Evolutionary conservation across 768 basidiomycete genomes (phyloP), one percentile per base, ranked within the genome.

Genomic region (Phallus indusiatus): DNA sequence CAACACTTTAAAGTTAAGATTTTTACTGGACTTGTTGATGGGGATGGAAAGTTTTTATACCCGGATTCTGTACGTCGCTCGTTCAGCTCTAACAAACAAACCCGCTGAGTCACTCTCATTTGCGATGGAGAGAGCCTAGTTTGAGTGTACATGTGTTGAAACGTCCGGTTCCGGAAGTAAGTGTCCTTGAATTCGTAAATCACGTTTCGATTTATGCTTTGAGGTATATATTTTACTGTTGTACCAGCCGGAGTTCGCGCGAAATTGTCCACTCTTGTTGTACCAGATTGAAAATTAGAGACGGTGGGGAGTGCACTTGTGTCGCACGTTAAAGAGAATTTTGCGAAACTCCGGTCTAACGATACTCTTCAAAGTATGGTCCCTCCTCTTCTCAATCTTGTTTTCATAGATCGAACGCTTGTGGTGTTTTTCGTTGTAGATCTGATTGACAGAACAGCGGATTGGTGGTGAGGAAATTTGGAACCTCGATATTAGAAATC

Each of bases 391-490:
- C 28, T 18, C 33, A 11, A 49, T 17, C 9, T 28, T 56, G 11
- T 10, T 47, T 22, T n/a, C n/a, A n/a, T n/a, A n/a, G 28, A 2
- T 2, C 35, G 46, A 48, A 2, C 9, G 42, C 36, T 37, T 16
- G 16, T 37, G 8, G 16, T 8, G 12, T 36, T 18, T 18, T 14
- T 42, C 1, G 20, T 21, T 53, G 33, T 63, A 94, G 90, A 77
- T 94, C 63, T 78, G 75, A 82, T 96, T 55, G 83, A 88, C 47
- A 88, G 91, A 60, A 86, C 81, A 1, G 94, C 93, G 0, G 87
- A 94, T 66, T 98, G 94, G 94, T 99, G 95, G 95, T 78, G 98
- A 1, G 93, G 94, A 0, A 83, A 88, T 57, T 78, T 95, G 47
- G 82, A 90, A 56, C 85, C 87, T 60, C 79, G 79, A 3, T 96